Base-by-base conservation (phyloP, 2,329 filamentous ascomycete genomes). In the Erysiphe neolycopersici region DNA sequence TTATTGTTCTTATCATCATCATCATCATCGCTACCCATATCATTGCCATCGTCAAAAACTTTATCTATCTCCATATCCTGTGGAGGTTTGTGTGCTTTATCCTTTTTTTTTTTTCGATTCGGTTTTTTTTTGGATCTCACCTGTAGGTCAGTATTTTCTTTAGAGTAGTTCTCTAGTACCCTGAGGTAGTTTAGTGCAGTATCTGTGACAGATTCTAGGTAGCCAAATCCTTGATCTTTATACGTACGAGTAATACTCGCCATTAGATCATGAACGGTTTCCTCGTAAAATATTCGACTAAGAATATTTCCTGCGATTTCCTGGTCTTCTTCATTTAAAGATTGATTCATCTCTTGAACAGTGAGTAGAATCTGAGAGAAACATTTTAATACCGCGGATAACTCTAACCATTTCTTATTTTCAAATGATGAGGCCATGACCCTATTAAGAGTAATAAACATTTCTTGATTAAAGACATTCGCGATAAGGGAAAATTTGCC, bases 301-400 rank as follows among this genome's bases (percentile, higher is more conserved):
- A 93, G 73, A 12, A 92, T 94, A 52, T 98, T 98, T 57, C 98
- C 87, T 0, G 89, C 87, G 57, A 98, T 95, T 52, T 95, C 89
- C 55, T 92, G 79, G 51, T 98, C 82, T n/a, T 94, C 85, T 48
- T 94, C 85, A 29, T 81, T 69, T 0, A 71, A 68, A 1, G 82
- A 89, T 40, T 79, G 73, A 1, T 76, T 67, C 85, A 98, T 95
- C 47, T 91, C 82, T 53, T 93, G 84, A 2, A 95, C 79, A 0
- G 85, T 93, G 22, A 93, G 67, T 17, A 93, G 65, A 50, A 95
- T 89, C 56, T 95, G 85, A 0, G 85, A 95, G 56, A 94, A 92
- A 56, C 85, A 94, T 44, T 81, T 76, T 75, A 95, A 89, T 41
- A 80, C 76, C 0, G 87, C 78, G 44, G 84, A 81, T 14, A 95